These are phyloP conservation scores for Aspergillus alliaceus DNA, from an alignment of 2,329 filamentous ascomycete species.

Conservation along the genomic window DNA sequence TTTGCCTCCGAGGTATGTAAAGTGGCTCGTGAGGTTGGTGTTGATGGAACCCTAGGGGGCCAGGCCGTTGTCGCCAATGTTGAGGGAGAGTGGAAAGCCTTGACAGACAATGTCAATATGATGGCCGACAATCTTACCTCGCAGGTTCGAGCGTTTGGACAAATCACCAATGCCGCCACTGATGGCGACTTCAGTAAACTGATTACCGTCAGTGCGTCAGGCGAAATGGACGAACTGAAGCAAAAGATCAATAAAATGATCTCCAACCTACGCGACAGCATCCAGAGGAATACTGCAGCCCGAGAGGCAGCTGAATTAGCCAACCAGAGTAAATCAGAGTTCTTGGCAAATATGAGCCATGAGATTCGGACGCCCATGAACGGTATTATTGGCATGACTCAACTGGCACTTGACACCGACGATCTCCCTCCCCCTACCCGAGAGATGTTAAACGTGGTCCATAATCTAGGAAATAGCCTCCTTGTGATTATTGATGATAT, in stretches of 20 bases:
- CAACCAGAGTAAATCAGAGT: conserved; percentile 98
- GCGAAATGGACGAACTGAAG: conserved; percentile 98
- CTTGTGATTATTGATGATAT: conserved; percentile 92
- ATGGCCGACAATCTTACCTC: conserved; percentile 87
- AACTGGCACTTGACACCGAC: conserved; percentile 91
- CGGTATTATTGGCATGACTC: conserved; percentile 97
- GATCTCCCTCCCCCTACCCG: conserved; percentile 92
- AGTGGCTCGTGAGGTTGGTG: conserved; percentile 93
- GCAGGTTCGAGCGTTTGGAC: conserved; percentile 94
- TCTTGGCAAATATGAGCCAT: conserved; percentile 98
- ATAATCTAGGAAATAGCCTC: conserved; percentile 92
- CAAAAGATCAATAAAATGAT: conserved; percentile 99
- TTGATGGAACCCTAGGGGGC: conserved; percentile 98
- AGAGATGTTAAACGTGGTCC: conserved; percentile 98
- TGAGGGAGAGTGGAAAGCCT: conserved; percentile 95
- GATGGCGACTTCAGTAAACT: conserved; percentile 96
- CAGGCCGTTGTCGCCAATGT: conserved; percentile 93
- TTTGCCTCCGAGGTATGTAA: conserved; percentile 96
- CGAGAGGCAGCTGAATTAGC: conserved; percentile 94
- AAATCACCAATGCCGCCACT: conserved; percentile 94
- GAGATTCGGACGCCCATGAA: conserved; percentile 98
- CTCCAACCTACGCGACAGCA: conserved; percentile 89
- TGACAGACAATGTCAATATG: conserved; percentile 93
- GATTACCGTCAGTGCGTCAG: conserved; percentile 94
- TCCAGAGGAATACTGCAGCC: conserved; percentile 92